These are phyloP conservation scores for Oryza longistaminata DNA, from an alignment of 176 grass and related monocot species.

Conservation along the genomic window DNA sequence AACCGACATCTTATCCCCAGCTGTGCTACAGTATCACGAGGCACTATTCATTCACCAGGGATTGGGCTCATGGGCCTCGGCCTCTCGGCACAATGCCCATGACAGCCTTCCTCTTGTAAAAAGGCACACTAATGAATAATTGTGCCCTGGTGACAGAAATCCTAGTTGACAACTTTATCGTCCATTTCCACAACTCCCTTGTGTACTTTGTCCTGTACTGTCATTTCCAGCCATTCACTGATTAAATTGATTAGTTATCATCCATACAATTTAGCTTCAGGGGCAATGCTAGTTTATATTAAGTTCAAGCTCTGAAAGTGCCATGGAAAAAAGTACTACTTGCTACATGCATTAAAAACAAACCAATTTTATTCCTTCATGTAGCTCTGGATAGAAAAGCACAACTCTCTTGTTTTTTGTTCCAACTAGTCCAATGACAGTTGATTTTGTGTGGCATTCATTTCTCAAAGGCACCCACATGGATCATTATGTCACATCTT, in stretches of 20 bases:
- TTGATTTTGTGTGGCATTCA: not conserved
- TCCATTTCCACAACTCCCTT: not conserved
- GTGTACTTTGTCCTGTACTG: not conserved
- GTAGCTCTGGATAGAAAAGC: conserved; percentile 10
- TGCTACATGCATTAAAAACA: not conserved
- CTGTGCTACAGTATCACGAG: no score
- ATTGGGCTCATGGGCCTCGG: no score
- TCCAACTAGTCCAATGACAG: not conserved
- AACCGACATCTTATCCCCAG: no score
- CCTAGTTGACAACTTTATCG: not conserved
- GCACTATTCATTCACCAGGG: no score
- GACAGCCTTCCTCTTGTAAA: not conserved
- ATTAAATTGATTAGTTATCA: not conserved
- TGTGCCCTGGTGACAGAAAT: not conserved
- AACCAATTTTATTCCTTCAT: not conserved
- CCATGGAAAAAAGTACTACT: not conserved
- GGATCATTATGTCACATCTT: not conserved
- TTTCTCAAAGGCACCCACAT: conserved; percentile 2
- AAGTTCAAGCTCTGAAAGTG: not conserved
- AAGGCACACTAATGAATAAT: not conserved
- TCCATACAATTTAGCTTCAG: not conserved
- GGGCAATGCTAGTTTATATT: not conserved
- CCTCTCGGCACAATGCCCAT: no score
- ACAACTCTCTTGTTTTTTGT: not conserved
- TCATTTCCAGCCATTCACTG: not conserved